Base-by-base conservation (phyloP, 2,329 filamentous ascomycete genomes). In the Fusarium scirpi region DNA sequence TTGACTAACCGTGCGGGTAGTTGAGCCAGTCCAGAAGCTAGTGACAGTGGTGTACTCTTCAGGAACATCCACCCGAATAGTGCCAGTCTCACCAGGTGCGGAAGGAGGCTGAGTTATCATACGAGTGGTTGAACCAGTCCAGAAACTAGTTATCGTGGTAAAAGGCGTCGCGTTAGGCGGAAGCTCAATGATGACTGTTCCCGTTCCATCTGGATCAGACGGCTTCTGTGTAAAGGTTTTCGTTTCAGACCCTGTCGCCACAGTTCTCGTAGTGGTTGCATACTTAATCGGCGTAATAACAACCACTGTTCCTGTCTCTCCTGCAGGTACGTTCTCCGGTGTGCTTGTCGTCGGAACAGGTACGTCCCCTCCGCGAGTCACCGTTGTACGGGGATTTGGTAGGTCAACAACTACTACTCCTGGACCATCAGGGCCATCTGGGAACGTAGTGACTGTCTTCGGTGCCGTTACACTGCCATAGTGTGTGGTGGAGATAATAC, bases 231-330 rank as follows among this genome's bases (percentile, higher is more conserved):
- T 65, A 2, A 46, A n/a, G 1, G 62, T 65, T 0, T 6, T 65
- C 1, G 40, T 27, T 9, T 58, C 9, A 3, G 60, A 29, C 1
- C 40, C 62, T 3, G 52, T 25, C 9, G 13, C 43, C 6, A 8
- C 47, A 9, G 60, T 53, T n/a, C 24, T 53, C 2, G 49, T 65
- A 0, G 22, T 43, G 8, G 45, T 65, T 4, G 6, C 6, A 4
- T 65, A 65, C 11, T 25, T 43, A 7, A 52, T 24, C 1, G 62
- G 62, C 0, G 60, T 65, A 1, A 65, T 1, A 6, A 65, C 29
- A 8, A 65, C 2, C 2, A 65, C 62, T 0, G 44, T 18, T 2
- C 32, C 62, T 2, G 60, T 65, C 15, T 65, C 51, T 2, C 62
- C 62, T 3, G 40, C 30, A 2, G 6, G 9, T 1, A 45, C 6